Base-by-base conservation (phyloP, 108 stramenopile species). In the Stephanodiscus minutulus region DNA sequence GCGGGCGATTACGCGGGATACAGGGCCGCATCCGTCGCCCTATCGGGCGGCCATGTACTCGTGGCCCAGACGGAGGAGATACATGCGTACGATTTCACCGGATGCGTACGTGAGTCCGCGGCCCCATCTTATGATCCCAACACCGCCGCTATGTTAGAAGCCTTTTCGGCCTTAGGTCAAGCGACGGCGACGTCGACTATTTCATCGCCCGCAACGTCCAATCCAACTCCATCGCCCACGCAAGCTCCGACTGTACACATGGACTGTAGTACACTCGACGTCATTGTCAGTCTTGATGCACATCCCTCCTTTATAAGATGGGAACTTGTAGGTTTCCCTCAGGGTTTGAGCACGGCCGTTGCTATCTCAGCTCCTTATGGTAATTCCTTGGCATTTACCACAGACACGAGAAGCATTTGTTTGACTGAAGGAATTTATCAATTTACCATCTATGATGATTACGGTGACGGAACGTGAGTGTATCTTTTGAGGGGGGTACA, bases 391-490 rank as follows among this genome's bases (percentile, higher is more conserved):
- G 49, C 5, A 36, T 58, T 28, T 24, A 60, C 48, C 31, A 39
- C 59, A 60, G 59, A 60, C n/a, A 61, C 59, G 17, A 5, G 61
- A 49, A 61, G 31, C 20, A 6, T 71, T 21, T 61, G 61, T 21
- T 62, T 71, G 22, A 48, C 29, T 11, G 50, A 27, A 6, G 70
- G 59, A 28, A 36, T 49, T 18, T 71, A 71, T 52, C 43, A 58
- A 12, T 71, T 71, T 27, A 48, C 27, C 18, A 71, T 71, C 20
- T 71, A 61, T 24, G 70, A 71, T 61, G 60, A 44, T 43, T 71
- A 61, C 33, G 60, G 35, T 10, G 70, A 60, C 52, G 70, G 59
- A 33, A 61, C 56, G 18, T 70, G 70, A 64, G 63, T 64, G 25
- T 11, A n/a, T 27, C 17, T 46, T 24, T 49, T 46, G 43, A 3